Evolutionary conservation across 2,329 filamentous ascomycete species (phyloP).

Genomic region (Sordariomycetes sp.): DNA sequence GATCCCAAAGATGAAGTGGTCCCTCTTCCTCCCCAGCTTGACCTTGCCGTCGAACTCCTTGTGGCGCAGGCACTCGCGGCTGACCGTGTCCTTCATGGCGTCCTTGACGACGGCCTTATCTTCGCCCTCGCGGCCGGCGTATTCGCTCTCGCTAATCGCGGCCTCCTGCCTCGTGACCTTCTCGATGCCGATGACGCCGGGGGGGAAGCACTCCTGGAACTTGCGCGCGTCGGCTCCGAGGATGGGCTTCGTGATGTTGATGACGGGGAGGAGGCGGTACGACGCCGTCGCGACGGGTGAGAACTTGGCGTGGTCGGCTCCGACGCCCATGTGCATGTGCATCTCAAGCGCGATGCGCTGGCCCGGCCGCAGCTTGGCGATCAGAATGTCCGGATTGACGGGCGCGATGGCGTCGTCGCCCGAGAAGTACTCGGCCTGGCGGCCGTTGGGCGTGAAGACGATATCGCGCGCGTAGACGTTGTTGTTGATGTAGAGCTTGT

Average conservation of each 20-base stretch:
- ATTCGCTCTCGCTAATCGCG: slow-evolving; percentile 42
- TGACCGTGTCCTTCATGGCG: slow-evolving; percentile 89
- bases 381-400: slow-evolving; percentile 81
- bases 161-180: slow-evolving; percentile 57
- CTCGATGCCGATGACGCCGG: slow-evolving; percentile 74
- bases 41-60: slow-evolving; percentile 92
- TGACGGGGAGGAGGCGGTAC: slow-evolving; percentile 81
- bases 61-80: slow-evolving; percentile 82
- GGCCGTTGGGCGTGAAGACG: slow-evolving; percentile 61
- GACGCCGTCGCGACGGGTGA: slow-evolving; percentile 90
- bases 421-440: slow-evolving; percentile 56
- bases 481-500: slow-evolving; percentile 74
- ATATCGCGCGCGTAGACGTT: slow-evolving; percentile 73
- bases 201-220: slow-evolving; percentile 79
- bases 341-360: slow-evolving; percentile 78
- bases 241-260: slow-evolving; percentile 73
- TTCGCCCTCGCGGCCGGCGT: slow-evolving; percentile 65
- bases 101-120: slow-evolving; percentile 77
- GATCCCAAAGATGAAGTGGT: slow-evolving; percentile 95
- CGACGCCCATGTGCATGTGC: slow-evolving; percentile 91
- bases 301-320: slow-evolving; percentile 92
- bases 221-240: slow-evolving; percentile 77
- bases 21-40: slow-evolving; percentile 74
- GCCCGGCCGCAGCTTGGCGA: slow-evolving; percentile 85
- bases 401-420: slow-evolving; percentile 57